phyloP scores from a whole-genome alignment of 768 basidiomycete species.

The Boletus pseudopeckii region DNA sequence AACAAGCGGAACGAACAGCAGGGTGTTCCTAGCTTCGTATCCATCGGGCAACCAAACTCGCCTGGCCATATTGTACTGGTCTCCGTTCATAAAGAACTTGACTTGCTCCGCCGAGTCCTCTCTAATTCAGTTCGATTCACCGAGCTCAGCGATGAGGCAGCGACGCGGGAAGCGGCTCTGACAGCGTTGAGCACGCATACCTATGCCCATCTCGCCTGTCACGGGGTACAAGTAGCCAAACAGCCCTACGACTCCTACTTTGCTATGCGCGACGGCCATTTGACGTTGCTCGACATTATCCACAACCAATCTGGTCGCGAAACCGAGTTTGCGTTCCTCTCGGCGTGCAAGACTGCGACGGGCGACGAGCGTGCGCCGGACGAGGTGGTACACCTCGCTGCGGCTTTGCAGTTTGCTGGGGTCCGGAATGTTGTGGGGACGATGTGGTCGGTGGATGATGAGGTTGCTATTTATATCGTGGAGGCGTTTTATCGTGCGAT shows the following conservation, averaged over 20 bases:
- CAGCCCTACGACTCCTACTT: constrained; percentile 21
- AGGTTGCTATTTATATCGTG: constrained; percentile 11
- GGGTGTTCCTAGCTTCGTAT: constrained; percentile 6
- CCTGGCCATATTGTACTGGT: neutral
- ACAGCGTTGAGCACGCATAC: constrained; percentile 12
- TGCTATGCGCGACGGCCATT: constrained; percentile 11
- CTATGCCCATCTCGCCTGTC: constrained; percentile 29
- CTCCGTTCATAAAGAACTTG: constrained; percentile 16
- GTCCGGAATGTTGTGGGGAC: constrained; percentile 29
- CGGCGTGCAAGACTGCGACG: constrained; percentile 30
- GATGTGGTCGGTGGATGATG: constrained; percentile 30
- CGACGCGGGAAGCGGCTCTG: constrained; percentile 12
- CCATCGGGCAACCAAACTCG: constrained; percentile 19
- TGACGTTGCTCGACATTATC: constrained; percentile 27
- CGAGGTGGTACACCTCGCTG: constrained; percentile 31
- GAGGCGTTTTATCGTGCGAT: constrained; percentile 20
- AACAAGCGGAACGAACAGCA: neutral
- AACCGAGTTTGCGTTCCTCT: constrained; percentile 30
- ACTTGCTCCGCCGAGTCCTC: constrained; percentile 8
- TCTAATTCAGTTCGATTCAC: constrained; percentile 8
- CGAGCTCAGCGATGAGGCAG: constrained; percentile 8
- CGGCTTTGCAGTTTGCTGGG: constrained; percentile 30
- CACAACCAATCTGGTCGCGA: constrained; percentile 3
- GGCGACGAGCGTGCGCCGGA: constrained; percentile 24
- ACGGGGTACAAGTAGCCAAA: constrained; percentile 15